Percentiles rank a stretch among this genome's conserved stretches.
These are phyloP conservation scores for Teunomyces cretensis DNA, from an alignment of 805 yeast genomes.

Conservation along the genomic window DNA sequence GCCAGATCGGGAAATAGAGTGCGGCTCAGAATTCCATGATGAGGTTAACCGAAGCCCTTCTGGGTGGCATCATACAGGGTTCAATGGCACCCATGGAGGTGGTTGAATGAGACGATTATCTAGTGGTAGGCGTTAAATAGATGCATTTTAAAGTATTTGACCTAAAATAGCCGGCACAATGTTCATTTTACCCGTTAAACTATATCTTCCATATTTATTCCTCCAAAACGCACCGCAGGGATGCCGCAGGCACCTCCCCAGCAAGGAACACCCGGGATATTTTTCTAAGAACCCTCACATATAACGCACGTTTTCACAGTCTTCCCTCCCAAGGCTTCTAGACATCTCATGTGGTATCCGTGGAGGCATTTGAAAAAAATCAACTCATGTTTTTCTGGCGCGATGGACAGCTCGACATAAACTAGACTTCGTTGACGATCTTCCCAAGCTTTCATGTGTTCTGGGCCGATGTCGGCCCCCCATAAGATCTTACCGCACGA, in stretches of 20 bases:
- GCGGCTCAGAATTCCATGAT: not conserved
- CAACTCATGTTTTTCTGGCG: conserved; percentile 31
- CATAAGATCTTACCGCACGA: conserved; percentile 73
- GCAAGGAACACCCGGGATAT: no score
- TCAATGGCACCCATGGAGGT: no score
- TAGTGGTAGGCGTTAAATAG: no score
- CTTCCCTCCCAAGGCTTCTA: conserved; percentile 40
- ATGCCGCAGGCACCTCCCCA: no score
- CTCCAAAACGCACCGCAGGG: no score
- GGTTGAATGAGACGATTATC: no score
- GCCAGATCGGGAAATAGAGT: conserved; percentile 7
- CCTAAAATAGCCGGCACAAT: no score
- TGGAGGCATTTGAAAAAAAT: conserved; percentile 66
- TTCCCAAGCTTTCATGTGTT: conserved; percentile 60
- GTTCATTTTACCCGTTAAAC: no score
- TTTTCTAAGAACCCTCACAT: conserved; percentile 10
- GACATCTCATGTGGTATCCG: conserved; percentile 60
- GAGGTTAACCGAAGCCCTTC: no score
- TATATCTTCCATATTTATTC: no score
- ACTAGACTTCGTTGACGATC: conserved; percentile 22
- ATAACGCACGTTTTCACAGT: conserved; percentile 21
- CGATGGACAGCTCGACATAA: not conserved
- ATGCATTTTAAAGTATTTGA: no score
- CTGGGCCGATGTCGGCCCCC: conserved; percentile 57
- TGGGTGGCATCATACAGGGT: no score